Evolutionary conservation across 352 stramenopile genomes (phyloP), one percentile per base, ranked within the genome.

Genomic region (Sclerospora graminicola): DNA sequence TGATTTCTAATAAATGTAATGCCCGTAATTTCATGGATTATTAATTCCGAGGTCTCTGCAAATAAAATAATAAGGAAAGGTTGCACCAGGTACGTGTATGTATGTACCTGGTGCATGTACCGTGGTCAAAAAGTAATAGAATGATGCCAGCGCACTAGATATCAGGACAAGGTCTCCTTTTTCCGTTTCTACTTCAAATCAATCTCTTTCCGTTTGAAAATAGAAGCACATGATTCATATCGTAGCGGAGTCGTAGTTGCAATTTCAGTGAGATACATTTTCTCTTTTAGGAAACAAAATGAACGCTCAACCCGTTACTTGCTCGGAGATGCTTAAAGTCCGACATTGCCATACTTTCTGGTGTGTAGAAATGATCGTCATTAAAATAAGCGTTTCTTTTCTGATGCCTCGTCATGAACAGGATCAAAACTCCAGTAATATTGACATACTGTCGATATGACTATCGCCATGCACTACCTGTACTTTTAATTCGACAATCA

Each of bases 291-390:
- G 1, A 31, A 52, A 35, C 28, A 19, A 10, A 42, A 66, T 66
- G 57, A 39, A 62, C 41, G 32, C 43, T 9, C 47, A 45, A 9
- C 52, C 53, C 20, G 24, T 43, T 8, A 46, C 55, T 28, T 66
- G 55, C 40, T 59, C 57, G 10, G 53, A 52, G 30, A 66, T 52
- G 11, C 35, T 66, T n/a, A 56, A 60, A 59, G 48, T 63, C 31
- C 52, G 33, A 23, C 18, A 26, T 7, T 66, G 45, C 11, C 48
- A 49, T 23, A 21, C 51, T 16, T 41, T 66, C 36, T 66, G 57
- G 57, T 66, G 28, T 45, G 53, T 18, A 8, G 41, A 13, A 33
- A 33, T 14, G 4, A 8, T 34, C 33, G 18, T 42, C 26, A 34
- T 20, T 48, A 2, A 5, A 4, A 39, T 26, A 1, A 10, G 37